phyloP scores from a whole-genome alignment of 805 yeast species.

The Lipomyces yamanashiensis region DNA sequence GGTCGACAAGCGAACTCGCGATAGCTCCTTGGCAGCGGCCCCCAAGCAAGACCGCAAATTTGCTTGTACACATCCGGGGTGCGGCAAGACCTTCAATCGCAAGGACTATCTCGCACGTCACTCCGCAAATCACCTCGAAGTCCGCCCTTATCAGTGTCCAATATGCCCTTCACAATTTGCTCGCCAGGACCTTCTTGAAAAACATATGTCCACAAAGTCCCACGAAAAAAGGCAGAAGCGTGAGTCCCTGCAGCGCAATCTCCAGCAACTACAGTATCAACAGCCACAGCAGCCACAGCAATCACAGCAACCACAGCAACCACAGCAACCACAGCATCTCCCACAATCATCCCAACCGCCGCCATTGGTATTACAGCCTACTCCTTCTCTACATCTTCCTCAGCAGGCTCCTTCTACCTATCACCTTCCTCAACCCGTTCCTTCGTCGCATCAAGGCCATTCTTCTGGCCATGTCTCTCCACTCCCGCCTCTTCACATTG shows the following conservation, averaged over 20 bases:
- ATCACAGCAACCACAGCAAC: constrained; percentile 3
- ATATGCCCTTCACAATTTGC: constrained; percentile 42
- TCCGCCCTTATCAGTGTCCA: constrained; percentile 42
- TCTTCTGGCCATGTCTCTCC: not conserved
- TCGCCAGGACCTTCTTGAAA: constrained; percentile 42
- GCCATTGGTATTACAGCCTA: not conserved
- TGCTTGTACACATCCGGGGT: constrained; percentile 40
- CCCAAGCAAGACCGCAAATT: constrained; percentile 28
- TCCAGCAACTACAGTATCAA: constrained; percentile 12
- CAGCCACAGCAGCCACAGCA: constrained; percentile 8
- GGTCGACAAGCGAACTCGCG: constrained; percentile 16
- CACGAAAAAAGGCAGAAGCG: constrained; percentile 39
- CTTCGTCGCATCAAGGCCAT: not conserved
- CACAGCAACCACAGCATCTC: constrained; percentile 1
- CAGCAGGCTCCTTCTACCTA: constrained; percentile 7
- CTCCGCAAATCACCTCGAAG: constrained; percentile 40
- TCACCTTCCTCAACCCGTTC: constrained; percentile 6
- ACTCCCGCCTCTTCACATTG: not conserved
- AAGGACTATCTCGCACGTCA: constrained; percentile 42
- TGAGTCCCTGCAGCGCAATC: constrained; percentile 28
- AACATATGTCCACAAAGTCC: constrained; percentile 39
- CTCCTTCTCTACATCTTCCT: not conserved
- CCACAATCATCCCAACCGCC: not conserved
- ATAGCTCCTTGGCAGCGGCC: not conserved
- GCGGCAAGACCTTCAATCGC: constrained; percentile 40